Base-by-base conservation (phyloP, 768 basidiomycete genomes). In the Collybiopsis luxurians region DNA sequence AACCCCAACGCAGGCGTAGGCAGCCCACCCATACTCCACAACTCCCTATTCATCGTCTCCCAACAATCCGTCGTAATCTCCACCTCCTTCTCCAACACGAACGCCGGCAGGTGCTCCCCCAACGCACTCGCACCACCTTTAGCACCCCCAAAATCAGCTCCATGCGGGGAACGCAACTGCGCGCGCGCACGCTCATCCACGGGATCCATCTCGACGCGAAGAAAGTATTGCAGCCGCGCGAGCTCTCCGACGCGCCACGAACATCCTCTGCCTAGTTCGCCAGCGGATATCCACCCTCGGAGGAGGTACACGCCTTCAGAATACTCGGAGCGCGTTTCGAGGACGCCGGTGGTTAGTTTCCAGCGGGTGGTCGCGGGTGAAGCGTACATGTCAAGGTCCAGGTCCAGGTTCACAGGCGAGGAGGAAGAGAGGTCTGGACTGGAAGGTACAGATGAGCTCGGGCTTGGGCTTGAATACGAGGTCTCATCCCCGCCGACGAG, bases 1-100 rank as follows among this genome's bases (percentile, higher is more conserved):
- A 71, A 60, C 10, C 69, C 71, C 44, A 72, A 54, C 3, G 72
- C 72, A 3, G 72, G 72, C 17, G 65, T 60, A 1, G 67, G 66
- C n/a, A 65, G 43, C 1, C 66, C 69, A 23, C 64, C 69, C 49
- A 64, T 60, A 10, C 59, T 57, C 34, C 66, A 61, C 26, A 68
- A 31, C 52, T 71, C 72, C 48, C 57, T 62, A 34, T 69, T 66
- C 36, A 60, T 62, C 23, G 62, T 58, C 23, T 65, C 71, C 61
- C 66, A 70, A n/a, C 61, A 59, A 54, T 74, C 73, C 11, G 66
- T 72, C 3, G 69, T 67, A 13, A 74, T 44, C 28, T 64, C 61
- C 19, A 74, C 51, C 15, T 61, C 57, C 45, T 69, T 63, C 26
- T 68, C 66, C 55, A 66, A 61, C 6, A 57, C 48, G 51, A 64